Evolutionary conservation across 148 eudicot genomes (phyloP).

Genomic region (Rhododendron henanense): DNA sequence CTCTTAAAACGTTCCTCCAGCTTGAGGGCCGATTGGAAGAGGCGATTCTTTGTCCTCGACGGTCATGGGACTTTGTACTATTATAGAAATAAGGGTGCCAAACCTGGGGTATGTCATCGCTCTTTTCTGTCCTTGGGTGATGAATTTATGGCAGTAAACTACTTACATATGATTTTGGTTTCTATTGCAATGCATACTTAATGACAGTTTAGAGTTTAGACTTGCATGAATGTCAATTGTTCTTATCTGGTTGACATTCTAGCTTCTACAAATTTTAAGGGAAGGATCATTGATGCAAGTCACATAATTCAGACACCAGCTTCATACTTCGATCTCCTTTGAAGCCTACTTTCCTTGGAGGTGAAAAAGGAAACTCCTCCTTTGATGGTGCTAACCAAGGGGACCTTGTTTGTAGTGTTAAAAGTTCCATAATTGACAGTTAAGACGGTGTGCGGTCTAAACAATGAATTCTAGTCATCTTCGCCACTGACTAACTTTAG

Average conservation of each 20-base stretch:
- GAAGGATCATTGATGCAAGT: conserved; percentile 2
- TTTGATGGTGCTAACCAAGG: neutral
- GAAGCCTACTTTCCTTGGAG: neutral
- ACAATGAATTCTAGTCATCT: neutral
- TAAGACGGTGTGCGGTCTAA: neutral
- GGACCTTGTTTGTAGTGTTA: neutral
- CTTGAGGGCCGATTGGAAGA: conserved; percentile 89
- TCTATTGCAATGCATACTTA: neutral
- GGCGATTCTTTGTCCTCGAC: conserved; percentile 93
- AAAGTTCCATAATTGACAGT: neutral
- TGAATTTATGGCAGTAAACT: conserved; percentile 5
- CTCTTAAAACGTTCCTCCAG: conserved; percentile 88
- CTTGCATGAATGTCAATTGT: neutral
- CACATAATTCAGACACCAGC: neutral
- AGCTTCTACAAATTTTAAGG: neutral
- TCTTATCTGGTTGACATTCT: neutral
- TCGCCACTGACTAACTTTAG: neutral
- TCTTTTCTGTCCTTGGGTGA: conserved; percentile 2
- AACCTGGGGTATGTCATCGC: conserved; percentile 50
- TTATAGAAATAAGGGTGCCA: conserved; percentile 52
- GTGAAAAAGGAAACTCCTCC: neutral
- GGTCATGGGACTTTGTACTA: conserved; percentile 81
- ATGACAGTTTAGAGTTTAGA: neutral
- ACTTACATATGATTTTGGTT: neutral
- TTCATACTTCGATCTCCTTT: neutral